Evolutionary conservation across 2,329 filamentous ascomycete species (phyloP), one percentile per base, ranked within the genome.

Genomic region (Pyrenophora tritici-repentis): DNA sequence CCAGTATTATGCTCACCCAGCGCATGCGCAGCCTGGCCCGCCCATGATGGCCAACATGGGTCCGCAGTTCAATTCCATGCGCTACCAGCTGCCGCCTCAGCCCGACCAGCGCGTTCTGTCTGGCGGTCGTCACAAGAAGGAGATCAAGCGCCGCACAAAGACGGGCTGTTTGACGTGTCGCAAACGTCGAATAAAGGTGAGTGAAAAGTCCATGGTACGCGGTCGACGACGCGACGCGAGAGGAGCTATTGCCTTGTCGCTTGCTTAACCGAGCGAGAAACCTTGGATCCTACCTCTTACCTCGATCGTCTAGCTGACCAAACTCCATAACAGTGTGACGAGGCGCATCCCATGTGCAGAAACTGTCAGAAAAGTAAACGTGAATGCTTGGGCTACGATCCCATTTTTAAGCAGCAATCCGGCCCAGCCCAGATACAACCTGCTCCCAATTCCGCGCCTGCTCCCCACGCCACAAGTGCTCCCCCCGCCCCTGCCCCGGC

Each of bases 281-380:
- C 64, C 56, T 63, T 57, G 71, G 68, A 61, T 68, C 34, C 44
- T 48, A 29, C 26, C 26, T 29, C 26, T 29, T 29, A 29, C 26
- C 26, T 29, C 9, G 26, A 29, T 13, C 26, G 7, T 29, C 26
- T 29, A 52, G 55, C 68, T 73, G 54, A 73, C 63, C 55, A 56
- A 34, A 56, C 41, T 37, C 36, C 38, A 63, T 24, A 55, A 62
- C 73, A 97, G 94, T 99, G 94, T 78, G 94, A 97, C 83, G 94
- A 99, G 81, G 86, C 86, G 55, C 91, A 96, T 75, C 94, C 94
- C 17, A 86, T 88, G 53, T 99, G 94, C 80, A 87, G 91, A 77
- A 91, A 94, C 71, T 94, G 90, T 77, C 87, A 88, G 70, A 94
- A 94, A 74, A 91, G 88, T 62, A 94, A 93, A 76, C 89, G 90